Evolutionary conservation across 1,139 yeast species (phyloP).

Genomic region (Hanseniaspora gamundiae): DNA sequence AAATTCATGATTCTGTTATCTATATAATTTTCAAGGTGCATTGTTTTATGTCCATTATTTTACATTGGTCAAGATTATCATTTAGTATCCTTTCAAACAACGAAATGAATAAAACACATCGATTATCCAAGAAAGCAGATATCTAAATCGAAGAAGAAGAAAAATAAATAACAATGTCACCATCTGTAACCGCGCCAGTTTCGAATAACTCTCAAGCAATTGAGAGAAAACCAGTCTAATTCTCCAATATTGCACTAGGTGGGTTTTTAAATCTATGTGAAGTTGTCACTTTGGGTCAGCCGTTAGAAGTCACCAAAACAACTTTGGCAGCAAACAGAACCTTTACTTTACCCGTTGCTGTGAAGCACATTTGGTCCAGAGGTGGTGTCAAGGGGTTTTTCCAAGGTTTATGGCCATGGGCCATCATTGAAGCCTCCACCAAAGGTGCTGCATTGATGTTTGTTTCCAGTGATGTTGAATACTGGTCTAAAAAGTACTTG

Average conservation of each 20-base stretch:
- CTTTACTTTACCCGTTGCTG: conserved; percentile 54
- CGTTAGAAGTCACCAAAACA: conserved; percentile 88
- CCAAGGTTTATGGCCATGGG: conserved; percentile 98
- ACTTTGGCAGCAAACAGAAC: conserved; percentile 96
- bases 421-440: conserved; percentile 98
- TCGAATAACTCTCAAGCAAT: conserved; percentile 16
- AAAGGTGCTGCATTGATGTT: conserved; percentile 95
- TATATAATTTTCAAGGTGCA: no score
- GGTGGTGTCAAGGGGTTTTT: conserved; percentile 89
- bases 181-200: background rate
- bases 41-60: no score
- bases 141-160: background rate
- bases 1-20: no score
- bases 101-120: no score
- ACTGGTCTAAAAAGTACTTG: conserved; percentile 43
- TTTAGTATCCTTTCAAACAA: no score
- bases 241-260: conserved; percentile 83
- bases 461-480: conserved; percentile 88
- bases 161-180: background rate
- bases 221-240: conserved; percentile 77
- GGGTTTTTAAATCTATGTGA: conserved; percentile 90
- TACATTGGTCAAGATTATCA: no score
- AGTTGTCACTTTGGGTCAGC: conserved; percentile 92
- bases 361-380: conserved; percentile 73
- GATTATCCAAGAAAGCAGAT: no score